Base-by-base conservation (phyloP, 208 protist species). In the Trypanosoma platydactyli region DNA sequence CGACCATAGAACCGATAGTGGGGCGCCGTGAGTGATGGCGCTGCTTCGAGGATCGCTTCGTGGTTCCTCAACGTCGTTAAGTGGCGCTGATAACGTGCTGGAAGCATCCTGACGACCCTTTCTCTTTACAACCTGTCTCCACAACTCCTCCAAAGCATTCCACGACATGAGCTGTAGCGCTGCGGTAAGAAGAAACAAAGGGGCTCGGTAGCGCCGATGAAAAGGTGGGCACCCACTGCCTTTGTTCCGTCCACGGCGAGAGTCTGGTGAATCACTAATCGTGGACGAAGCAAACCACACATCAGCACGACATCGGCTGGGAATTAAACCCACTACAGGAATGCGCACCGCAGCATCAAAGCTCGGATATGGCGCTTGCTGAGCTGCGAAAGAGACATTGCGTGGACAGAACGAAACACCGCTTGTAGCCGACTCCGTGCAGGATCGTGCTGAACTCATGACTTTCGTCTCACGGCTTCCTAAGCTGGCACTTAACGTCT, bases 91-190 rank as follows among this genome's bases (percentile, higher is more conserved):
- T 25, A 41, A n/a, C 33, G 7, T 15, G 1, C n/a, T 40, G 41
- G 44, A 30, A 55, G 7, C 29, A 50, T 16, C 40, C 35, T 41
- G 5, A 41, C 5, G 12, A 33, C 20, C 42, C 12, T 63, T 62
- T 18, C 27, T 57, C 16, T 45, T 60, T 18, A 48, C 35, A 6
- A 12, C 25, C 15, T 63, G 56, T 30, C 65, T 11, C 33, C 44
- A 35, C 1, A 41, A 61, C 59, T 86, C 81, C 65, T 91, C 84
- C 51, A 69, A 76, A 18, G 89, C 89, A 64, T 90, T 89, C 77
- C 83, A 85, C 55, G 68, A 69, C 87, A 93, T 92, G 16, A 93
- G 78, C 80, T 92, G 89, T 70, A 93, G 60, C 50, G 86, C 86
- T 11, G 78, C 71, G 25, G 86, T 80, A 0, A 91, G 24, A 16